Evolutionary conservation across 2,329 filamentous ascomycete species (phyloP), one percentile per base, ranked within the genome.

Genomic region (Epichloe hybrida): DNA sequence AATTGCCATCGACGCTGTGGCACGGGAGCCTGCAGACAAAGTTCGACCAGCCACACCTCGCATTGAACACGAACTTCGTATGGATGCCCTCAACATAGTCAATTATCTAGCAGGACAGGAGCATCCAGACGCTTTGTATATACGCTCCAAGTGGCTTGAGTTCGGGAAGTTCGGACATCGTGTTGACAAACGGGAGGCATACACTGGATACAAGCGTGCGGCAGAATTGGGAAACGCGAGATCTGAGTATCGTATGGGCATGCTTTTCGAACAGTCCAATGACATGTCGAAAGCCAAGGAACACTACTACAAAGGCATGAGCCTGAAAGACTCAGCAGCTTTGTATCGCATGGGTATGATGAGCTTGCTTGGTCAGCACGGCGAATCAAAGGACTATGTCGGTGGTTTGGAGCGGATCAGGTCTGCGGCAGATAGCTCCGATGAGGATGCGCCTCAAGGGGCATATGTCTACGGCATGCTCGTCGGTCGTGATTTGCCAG

Each of bases 401-500:
- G 76, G 73, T 51, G 93, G 89, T 1, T 71, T 97, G 38, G 83
- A 94, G 57, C 76, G 95, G 59, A 93, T 98, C 60, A 82, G 80
- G 58, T 75, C 80, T 53, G 88, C 91, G 42, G 91, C 93, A 31
- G 81, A 91, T 56, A 86, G 82, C 4, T 88, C 91, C 5, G 93
- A 98, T 62, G 91, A 97, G 69, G 95, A 98, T 66, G 89, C 93
- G 9, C 91, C 93, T 0, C 93, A 98, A 61, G 93, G 93, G 43
- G 90, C 93, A 42, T 98, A 95, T 64, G 83, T 95, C 23, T 88
- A 93, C 61, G 93, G 93, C 52, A 95, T 98, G 89, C 80, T 98
- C 51, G 80, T 95, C 56, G 86, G 88, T 5, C 79, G 87, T 50
- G 90, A 97, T 61, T 76, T 98, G 21, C 88, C 90, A n/a, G 90